Base-by-base conservation (phyloP, 176 grass and related monocot genomes). In the Oryza glaberrima region DNA sequence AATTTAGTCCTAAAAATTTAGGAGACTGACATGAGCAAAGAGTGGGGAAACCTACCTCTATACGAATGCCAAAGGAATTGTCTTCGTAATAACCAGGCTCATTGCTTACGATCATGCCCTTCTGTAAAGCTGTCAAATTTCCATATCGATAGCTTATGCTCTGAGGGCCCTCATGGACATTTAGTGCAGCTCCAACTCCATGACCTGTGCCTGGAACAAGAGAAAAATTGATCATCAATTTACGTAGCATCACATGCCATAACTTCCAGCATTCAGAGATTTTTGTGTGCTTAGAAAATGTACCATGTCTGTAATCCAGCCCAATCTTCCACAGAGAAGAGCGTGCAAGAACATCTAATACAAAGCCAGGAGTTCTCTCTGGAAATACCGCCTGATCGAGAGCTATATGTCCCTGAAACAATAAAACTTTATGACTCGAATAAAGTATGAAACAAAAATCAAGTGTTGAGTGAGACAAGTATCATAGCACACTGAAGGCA, bases 11-110 rank as follows among this genome's bases (percentile, higher is more conserved):
- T 51, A 17, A 52, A 77, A 72, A 72, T 76, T 64, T 45, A 9
- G 60, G 68, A 83, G 68, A 83, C 67, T 23, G 25, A 88, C 51
- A 61, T 56, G 41, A 75, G 38, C 6, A 48, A 51, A 52, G 3
- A 79, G 74, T 32, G 9, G 25, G 41, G 56, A 80, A 88, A 68
- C 51, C 4, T 65, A 98, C 96, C 96, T 98, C 96, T 56, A 98
- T 94, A 82, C 96, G 96, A 69, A 98, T 98, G 77, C 96, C 96
- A 90, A 98, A 98, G 7, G 87, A 90, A 69, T 94, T 88, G 78
- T 98, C 96, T 87, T 98, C 92, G 76, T 98, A 98, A 84, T 95
- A 98, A 73, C 96, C 96, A 74, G 96, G 96, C 73, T 98, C 96
- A 72, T 98, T 98, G 89, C 96, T 98, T 88, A 98, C 89, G 83